Evolutionary conservation across 495 filamentous ascomycete genomes (phyloP).

Genomic region (Aspergillus incahuasiensis): DNA sequence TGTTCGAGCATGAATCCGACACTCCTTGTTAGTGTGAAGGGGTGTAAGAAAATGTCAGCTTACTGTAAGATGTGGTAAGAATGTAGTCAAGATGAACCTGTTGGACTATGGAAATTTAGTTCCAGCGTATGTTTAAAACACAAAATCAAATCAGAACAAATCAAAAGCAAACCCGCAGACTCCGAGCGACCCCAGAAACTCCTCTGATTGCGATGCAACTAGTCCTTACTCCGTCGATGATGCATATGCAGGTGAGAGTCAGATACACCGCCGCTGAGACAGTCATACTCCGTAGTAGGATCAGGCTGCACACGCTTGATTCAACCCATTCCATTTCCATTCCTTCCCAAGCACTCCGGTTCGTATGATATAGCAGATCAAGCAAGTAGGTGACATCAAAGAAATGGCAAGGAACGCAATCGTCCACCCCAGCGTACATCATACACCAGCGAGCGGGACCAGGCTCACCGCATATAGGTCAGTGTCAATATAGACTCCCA

Average conservation of each 20-base stretch:
- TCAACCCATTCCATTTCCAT: slow-evolving; percentile 32
- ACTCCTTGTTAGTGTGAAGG: background rate
- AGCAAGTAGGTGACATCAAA: slow-evolving; percentile 15
- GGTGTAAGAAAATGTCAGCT: background rate
- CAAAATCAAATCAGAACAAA: background rate
- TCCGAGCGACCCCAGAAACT: slow-evolving; percentile 9
- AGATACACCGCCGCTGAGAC: slow-evolving; percentile 6
- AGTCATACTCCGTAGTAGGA: slow-evolving; percentile 6
- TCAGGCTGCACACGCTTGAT: slow-evolving; percentile 12
- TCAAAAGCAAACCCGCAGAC: background rate
- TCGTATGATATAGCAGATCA: slow-evolving; percentile 16
- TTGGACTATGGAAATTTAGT: slow-evolving; percentile 4
- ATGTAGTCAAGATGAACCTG: background rate
- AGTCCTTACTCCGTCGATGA: slow-evolving; percentile 12
- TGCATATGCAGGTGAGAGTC: slow-evolving; percentile 3
- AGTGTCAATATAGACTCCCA: slow-evolving; percentile 16
- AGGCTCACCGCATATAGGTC: slow-evolving; percentile 14
- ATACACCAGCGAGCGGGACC: slow-evolving; percentile 27
- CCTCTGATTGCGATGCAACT: slow-evolving; percentile 9
- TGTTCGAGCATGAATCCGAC: background rate
- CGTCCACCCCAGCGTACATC: slow-evolving; percentile 29
- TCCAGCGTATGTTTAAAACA: background rate
- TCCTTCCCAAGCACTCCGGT: slow-evolving; percentile 37
- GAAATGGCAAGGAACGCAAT: slow-evolving; percentile 19
- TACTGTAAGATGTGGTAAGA: background rate